phyloP scores from a whole-genome alignment of 306 rosid species.

The Sicyos baderoa region DNA sequence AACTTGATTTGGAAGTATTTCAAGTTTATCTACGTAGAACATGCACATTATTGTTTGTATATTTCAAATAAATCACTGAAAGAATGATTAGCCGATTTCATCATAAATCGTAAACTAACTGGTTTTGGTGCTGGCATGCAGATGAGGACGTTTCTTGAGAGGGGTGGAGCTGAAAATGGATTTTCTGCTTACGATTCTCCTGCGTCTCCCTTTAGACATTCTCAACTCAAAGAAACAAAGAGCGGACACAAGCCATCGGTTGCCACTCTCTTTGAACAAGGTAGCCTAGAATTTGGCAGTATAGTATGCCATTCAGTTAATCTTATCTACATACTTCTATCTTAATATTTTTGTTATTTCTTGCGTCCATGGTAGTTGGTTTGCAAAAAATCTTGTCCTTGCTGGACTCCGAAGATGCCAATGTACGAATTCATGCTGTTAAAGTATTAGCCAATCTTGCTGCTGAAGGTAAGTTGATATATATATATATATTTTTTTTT shows the following conservation, averaged over 20 bases:
- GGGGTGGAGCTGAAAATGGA: conserved; percentile 46
- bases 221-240: conserved; percentile 48
- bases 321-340: conserved; percentile 20
- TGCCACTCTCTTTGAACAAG: conserved; percentile 83
- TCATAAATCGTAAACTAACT: conserved; percentile 5
- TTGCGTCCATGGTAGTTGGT: conserved; percentile 56
- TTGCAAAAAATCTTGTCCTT: conserved; percentile 79
- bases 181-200: conserved; percentile 55
- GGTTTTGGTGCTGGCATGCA: conserved; percentile 26
- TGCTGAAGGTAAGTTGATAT: conserved; percentile 65
- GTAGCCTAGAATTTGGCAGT: conserved; percentile 29
- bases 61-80: neutral
- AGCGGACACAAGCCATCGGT: conserved; percentile 61
- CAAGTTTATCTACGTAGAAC: neutral
- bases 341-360: conserved; percentile 21
- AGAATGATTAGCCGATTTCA: neutral
- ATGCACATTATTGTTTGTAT: neutral
- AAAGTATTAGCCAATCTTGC: conserved; percentile 97
- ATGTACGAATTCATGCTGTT: conserved; percentile 90
- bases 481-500: no score
- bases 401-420: conserved; percentile 93
- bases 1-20: conserved; percentile 9
- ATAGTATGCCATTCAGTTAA: conserved; percentile 13
- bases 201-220: conserved; percentile 48
- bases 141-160: conserved; percentile 78